Evolutionary conservation across 2,329 filamentous ascomycete genomes (phyloP).

Genomic region (Metarhizium rileyi): DNA sequence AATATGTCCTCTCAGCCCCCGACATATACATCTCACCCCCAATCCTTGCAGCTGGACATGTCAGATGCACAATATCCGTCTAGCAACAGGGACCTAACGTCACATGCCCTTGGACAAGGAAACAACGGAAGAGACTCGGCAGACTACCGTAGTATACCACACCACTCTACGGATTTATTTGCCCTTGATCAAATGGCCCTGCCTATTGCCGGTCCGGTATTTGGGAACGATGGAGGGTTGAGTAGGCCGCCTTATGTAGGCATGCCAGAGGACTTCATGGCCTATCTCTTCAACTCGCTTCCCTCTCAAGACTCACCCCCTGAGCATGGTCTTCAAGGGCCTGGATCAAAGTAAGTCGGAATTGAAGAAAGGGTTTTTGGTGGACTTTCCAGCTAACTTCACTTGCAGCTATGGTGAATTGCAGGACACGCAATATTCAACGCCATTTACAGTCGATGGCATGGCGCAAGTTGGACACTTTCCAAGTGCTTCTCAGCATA

Average conservation of each 20-base stretch:
- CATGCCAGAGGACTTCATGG: conserved; percentile 79
- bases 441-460: conserved; percentile 40
- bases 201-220: conserved; percentile 70
- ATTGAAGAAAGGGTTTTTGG: not conserved
- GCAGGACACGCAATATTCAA: conserved; percentile 29
- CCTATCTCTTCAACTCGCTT: conserved; percentile 63
- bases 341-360: conserved; percentile 14
- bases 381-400: conserved; percentile 14
- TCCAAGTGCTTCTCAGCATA: conserved; percentile 57
- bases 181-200: conserved; percentile 52
- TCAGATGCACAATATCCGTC: conserved; percentile 48
- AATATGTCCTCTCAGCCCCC: conserved; percentile 31
- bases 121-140: conserved; percentile 27
- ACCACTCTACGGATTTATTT: conserved; percentile 45
- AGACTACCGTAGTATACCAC: conserved; percentile 37
- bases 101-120: conserved; percentile 25
- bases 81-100: conserved; percentile 15
- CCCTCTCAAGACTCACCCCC: conserved; percentile 16
- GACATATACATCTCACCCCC: conserved; percentile 49
- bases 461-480: conserved; percentile 43
- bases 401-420: conserved; percentile 40
- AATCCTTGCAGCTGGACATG: conserved; percentile 52
- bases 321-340: conserved; percentile 34
- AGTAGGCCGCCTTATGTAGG: conserved; percentile 78
- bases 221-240: conserved; percentile 67